Evolutionary conservation across 2,329 filamentous ascomycete genomes (phyloP), one percentile per base, ranked within the genome.

Genomic region (Capronia coronata): DNA sequence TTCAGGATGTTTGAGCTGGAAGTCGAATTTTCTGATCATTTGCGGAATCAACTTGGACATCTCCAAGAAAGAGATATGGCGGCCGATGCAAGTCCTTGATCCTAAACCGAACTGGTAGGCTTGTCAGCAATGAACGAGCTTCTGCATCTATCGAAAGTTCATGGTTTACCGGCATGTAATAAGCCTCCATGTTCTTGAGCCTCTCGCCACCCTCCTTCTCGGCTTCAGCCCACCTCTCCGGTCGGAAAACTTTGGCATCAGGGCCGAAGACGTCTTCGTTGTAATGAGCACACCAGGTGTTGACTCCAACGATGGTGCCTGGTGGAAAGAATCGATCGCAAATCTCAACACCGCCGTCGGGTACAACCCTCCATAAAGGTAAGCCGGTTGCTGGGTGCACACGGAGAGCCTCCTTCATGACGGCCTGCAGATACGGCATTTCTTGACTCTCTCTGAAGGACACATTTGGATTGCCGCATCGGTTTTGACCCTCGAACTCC

Each of bases 361-460:
- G 73, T 0, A 77, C 74, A 0, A 70, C 64, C 3, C 76, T 68
- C 59, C 72, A 72, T n/a, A 78, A 61, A 2, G 74, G 71, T 9
- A 78, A 61, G 2, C 73, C 75, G 0, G 70, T 69, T 0, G 74
- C 71, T 1, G 75, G 68, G 43, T 76, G 72, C 16, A 79, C 62
- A 11, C 77, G 70, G 14, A 79, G 61, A 0, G 72, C 71, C 58
- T 79, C 76, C 44, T 77, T 76, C 32, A 79, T 71, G 2, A 73
- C 69, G 0, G 75, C 75, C 51, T 78, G 71, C 13, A 79, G 65
- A 52, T 89, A 91, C 0, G 79, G 78, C 6, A 93, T 74, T 49
- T 78, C 77, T 64, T 78, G 58, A 30, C 75, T 76, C 66, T 89
- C 84, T 21, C 78, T 65, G 78, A 83, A 90, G 1, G 82, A 51